Evolutionary conservation across 495 filamentous ascomycete species (phyloP), one percentile per base, ranked within the genome.

Genomic region (Hyaloscypha bicolor): DNA sequence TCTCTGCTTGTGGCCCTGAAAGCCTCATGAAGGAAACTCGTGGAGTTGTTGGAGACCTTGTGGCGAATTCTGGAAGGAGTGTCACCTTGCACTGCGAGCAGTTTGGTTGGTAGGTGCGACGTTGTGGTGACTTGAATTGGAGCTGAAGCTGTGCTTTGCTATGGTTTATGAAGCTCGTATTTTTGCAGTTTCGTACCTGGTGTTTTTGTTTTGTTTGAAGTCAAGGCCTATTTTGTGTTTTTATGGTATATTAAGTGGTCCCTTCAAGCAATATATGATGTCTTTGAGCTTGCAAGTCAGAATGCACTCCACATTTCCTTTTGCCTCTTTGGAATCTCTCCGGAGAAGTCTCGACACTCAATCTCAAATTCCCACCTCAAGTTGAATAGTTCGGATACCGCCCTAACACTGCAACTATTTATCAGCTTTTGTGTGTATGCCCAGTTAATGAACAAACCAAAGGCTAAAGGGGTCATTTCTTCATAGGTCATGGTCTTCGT

Each of bases 11-110:
- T 66, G 83, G 83, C 0, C 83, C 84, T 12, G 77, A 75, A 31
- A 76, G 77, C 14, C 67, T 86, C 6, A 82, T 82, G 74, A 75
- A 72, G n/a, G 75, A 79, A 0, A 79, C 83, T 55, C 74, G 82
- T 19, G 76, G 83, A 19, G 80, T 80, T 1, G 79, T 79, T 19
- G 83, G 81, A 21, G 73, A 73, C 37, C 76, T 77, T 66, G 84
- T 86, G 9, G 72, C 73, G 0, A 73, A 79, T 3, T 76, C 76
- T 19, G 84, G 84, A 3, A 80, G 82, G 6, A 81, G 77, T n/a
- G 78, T 85, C 12, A 82, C 84, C 68, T 70, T 85, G 55, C 82
- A 85, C 71, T 82, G 79, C 64, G 83, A 85, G 70, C 77, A 83
- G 73, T 86, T 86, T 70, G 82, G 80, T 9, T 86, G 81, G 81